phyloP scores from a whole-genome alignment of 768 basidiomycete species.

The Leccinum disarticulatum region DNA sequence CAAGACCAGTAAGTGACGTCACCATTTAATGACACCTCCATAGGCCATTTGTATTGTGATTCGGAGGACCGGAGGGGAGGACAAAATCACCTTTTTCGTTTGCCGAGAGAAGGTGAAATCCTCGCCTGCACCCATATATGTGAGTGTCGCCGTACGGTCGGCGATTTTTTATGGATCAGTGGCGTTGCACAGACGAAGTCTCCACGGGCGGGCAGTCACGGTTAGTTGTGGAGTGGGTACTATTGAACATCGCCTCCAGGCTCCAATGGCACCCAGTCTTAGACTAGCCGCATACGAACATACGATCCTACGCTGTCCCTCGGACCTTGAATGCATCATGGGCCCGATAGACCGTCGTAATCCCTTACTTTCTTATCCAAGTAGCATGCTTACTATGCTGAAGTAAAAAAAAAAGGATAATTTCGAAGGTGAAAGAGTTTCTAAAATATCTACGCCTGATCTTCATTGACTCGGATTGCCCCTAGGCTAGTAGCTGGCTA shows the following conservation, averaged over 20 bases:
- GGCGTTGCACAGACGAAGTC: not conserved
- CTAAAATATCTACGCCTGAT: not conserved
- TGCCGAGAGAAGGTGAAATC: no score
- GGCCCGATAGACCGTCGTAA: not conserved
- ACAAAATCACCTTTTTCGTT: no score
- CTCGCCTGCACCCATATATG: no score
- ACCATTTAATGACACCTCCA: no score
- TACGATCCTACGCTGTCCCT: not conserved
- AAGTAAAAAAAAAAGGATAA: not conserved
- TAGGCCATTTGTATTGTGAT: no score
- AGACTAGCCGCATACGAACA: not conserved
- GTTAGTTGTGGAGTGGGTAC: not conserved
- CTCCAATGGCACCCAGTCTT: not conserved
- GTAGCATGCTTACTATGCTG: not conserved
- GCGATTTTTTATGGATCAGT: no score
- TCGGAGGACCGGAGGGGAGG: no score
- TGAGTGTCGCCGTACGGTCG: no score
- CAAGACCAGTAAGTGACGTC: no score
- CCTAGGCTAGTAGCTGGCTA: not conserved
- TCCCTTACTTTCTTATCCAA: no score
- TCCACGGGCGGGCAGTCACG: not conserved
- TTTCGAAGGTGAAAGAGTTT: not conserved
- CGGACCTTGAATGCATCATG: not conserved
- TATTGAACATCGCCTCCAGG: not conserved
- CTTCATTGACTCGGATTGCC: not conserved